Evolutionary conservation across 352 stramenopile species (phyloP), one percentile per base, ranked within the genome.

Genomic region (Globisporangium solare): DNA sequence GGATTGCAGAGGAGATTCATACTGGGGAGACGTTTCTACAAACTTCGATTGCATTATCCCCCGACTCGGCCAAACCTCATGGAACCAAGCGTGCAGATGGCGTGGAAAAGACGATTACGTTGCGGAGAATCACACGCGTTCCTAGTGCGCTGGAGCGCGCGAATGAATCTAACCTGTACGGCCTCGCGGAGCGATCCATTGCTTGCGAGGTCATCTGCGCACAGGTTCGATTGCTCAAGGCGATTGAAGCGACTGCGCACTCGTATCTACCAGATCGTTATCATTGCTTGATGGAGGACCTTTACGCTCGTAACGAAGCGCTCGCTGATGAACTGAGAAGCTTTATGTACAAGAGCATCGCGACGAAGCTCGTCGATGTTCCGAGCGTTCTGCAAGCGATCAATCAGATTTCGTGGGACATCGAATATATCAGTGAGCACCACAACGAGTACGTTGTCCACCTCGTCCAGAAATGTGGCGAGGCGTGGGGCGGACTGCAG

Each of bases 391-490:
- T 86, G 22, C 51, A 75, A 12, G 68, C 68, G 5, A 73, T 92
- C 51, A 47, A 59, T 8, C 54, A 74, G 11, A 76, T 92, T 10
- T 64, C 64, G 14, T 95, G 86, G 86, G 70, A 88, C 56, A 70
- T 90, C 22, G 45, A 63, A 8, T 85, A 88, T 51, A 67, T 93
- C 12, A 78, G 71, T 59, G 77, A 90, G 42, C 73, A 74, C 41
- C 76, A 79, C 57, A 93, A 92, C 54, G 81, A 88, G 46, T 95
- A 94, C 61, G 71, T 95, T 31, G 77, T 91, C 11, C 59, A 76
- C 22, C 68, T 92, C 18, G 82, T 95, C n/a, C 78, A 74, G 48
- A 85, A 84, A 40, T 95, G 83, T 63, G 86, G 86, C 31, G 81
- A 92, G 61, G 68, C 84, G 10, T 95, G 80, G 83, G 82, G 82